These are phyloP conservation scores for Furcasterigmium furcatum DNA, from an alignment of 2,329 filamentous ascomycete genomes.

Conservation along the genomic window DNA sequence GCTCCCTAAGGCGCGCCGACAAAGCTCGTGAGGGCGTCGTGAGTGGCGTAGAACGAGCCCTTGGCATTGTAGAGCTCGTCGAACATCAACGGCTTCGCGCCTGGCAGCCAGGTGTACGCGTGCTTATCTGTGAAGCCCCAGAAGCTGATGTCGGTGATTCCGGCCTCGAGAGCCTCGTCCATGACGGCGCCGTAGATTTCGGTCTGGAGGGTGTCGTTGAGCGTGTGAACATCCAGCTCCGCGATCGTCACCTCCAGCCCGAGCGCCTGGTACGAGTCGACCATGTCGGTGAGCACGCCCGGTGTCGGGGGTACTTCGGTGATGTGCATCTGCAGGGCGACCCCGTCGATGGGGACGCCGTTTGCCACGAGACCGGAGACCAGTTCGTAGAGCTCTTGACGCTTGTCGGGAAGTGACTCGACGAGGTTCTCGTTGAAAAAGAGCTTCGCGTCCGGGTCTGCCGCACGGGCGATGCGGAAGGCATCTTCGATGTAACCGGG, in stretches of 20 bases:
- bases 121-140: slow-evolving; percentile 51
- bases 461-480: slow-evolving; percentile 63
- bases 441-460: slow-evolving; percentile 64
- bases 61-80: slow-evolving; percentile 49
- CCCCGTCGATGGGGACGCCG: slow-evolving; percentile 63
- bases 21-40: not conserved
- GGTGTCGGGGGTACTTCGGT: slow-evolving; percentile 1
- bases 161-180: slow-evolving; percentile 53
- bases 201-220: slow-evolving; percentile 41
- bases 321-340: slow-evolving; percentile 28
- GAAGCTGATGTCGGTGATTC: slow-evolving; percentile 61
- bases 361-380: slow-evolving; percentile 48
- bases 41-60: slow-evolving; percentile 28
- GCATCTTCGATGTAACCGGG: slow-evolving; percentile 68
- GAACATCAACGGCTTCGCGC: slow-evolving; percentile 49
- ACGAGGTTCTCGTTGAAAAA: slow-evolving; percentile 76
- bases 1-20: not conserved
- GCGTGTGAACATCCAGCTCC: slow-evolving; percentile 57
- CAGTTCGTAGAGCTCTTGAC: slow-evolving; percentile 13
- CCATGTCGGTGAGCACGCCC: slow-evolving; percentile 4
- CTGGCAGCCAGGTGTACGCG: slow-evolving; percentile 43
- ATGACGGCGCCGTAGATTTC: slow-evolving; percentile 58
- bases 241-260: slow-evolving; percentile 60
- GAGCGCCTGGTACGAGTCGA: slow-evolving; percentile 33
- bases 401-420: slow-evolving; percentile 53